phyloP scores from a whole-genome alignment of 2,329 filamentous ascomycete genomes.

The Curvularia lunata region DNA sequence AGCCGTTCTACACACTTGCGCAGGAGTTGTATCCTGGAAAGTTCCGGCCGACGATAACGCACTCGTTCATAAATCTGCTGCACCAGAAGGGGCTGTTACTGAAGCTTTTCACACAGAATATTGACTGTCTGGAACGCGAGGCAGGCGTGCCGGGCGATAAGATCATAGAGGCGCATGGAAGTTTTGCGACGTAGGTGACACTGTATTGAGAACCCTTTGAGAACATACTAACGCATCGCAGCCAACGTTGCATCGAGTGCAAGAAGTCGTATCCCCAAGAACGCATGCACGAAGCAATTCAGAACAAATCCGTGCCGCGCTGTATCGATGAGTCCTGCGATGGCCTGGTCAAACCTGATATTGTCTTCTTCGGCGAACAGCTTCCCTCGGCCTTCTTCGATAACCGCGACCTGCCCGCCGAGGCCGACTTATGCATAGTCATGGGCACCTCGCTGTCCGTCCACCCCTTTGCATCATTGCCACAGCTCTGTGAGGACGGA shows the following conservation, averaged over 20 bases:
- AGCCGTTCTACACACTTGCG: constrained; percentile 90
- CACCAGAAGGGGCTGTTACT: constrained; percentile 77
- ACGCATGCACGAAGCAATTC: constrained; percentile 73
- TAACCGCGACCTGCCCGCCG: constrained; percentile 60
- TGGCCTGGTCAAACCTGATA: constrained; percentile 89
- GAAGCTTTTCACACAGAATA: constrained; percentile 96
- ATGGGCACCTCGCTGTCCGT: constrained; percentile 89
- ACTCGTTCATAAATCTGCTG: constrained; percentile 85
- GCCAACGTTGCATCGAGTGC: constrained; percentile 91
- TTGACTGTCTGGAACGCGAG: constrained; percentile 88
- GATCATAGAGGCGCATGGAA: constrained; percentile 94
- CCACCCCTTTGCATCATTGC: constrained; percentile 86
- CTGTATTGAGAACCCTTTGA: no score
- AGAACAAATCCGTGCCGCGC: constrained; percentile 70
- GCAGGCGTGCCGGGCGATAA: constrained; percentile 81
- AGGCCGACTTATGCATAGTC: constrained; percentile 80
- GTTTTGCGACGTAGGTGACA: constrained; percentile 69
- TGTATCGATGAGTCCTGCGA: constrained; percentile 69
- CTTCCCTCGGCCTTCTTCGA: constrained; percentile 70
- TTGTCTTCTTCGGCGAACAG: constrained; percentile 89
- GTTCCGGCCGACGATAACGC: constrained; percentile 86
- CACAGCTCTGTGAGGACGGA: constrained; percentile 64
- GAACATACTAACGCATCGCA: constrained; percentile 31
- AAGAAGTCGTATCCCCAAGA: constrained; percentile 72
- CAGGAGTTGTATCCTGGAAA: constrained; percentile 91